Evolutionary conservation across 306 rosid species (phyloP), one percentile per base, ranked within the genome.

Genomic region (Corylus heterophylla): DNA sequence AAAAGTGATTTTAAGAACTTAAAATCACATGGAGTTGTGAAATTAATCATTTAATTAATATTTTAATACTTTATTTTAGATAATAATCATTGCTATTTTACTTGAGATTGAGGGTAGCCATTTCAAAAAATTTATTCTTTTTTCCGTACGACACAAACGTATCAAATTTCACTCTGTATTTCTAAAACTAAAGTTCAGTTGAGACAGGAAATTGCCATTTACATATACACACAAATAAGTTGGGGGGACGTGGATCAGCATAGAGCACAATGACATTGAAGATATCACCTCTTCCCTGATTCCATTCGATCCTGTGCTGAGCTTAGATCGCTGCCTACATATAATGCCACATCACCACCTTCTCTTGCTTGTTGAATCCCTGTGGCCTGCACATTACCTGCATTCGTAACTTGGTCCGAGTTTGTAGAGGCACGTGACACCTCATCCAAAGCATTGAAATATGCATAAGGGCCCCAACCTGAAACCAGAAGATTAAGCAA

Each of bases 391-490:
- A 74, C 50, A 79, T 22, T 67, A 11, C 51, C 70, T 31, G 84
- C 56, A 50, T 82, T 81, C 8, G 7, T 4, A 20, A 54, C 71
- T 8, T 45, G 64, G 44, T 17, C 83, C 54, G 10, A 12, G 77
- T 76, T 82, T 31, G 82, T 0, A 64, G 55, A 82, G 59, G 63
- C 22, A 58, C 81, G 81, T 4, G 82, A 18, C 82, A 91, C 95
- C 76, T 90, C 95, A 74, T 92, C 94, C 80, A 82, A 18, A 0
- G 95, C 93, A 71, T 1, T 35, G 82, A 95, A 95, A 79, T 95
- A 95, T 74, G 98, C 97, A 29, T 95, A 91, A 55, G 98, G 88
- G 42, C 98, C 91, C 98, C 98, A 95, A 74, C 98, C 98, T 95
- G 88, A 79, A 83, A 63, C 27, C 52, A 68, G 12, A 77, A 79